These are phyloP conservation scores for Porphyrellus cyaneotinctus DNA, from an alignment of 768 basidiomycete genomes.

Conservation along the genomic window DNA sequence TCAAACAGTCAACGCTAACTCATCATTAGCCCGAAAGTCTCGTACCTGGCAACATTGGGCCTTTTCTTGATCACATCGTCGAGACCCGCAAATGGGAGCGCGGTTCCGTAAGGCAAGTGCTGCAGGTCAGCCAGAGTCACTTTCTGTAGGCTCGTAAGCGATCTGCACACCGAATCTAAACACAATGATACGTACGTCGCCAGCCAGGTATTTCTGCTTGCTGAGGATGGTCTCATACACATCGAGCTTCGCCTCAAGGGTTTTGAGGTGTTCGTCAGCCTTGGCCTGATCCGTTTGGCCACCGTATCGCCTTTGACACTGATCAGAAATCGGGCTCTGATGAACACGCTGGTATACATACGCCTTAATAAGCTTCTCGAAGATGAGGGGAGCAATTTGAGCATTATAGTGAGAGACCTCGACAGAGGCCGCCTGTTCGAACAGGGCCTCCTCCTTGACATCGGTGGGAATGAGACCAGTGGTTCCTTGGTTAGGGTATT, in stretches of 20 bases:
- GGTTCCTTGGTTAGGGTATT: conserved; percentile 50
- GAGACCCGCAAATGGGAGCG: conserved; percentile 16
- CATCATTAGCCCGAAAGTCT: background rate
- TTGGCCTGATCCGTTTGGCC: conserved; percentile 19
- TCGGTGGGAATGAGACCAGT: conserved; percentile 45
- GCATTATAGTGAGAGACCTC: conserved; percentile 52
- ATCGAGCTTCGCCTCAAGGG: conserved; percentile 38
- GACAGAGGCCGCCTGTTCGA: conserved; percentile 36
- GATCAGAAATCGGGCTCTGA: background rate
- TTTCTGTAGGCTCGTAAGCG: conserved; percentile 22
- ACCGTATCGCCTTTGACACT: conserved; percentile 14
- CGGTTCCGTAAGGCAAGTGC: conserved; percentile 47
- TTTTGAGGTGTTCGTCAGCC: conserved; percentile 9
- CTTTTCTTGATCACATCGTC: conserved; percentile 31
- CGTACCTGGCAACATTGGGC: conserved; percentile 45
- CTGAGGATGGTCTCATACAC: conserved; percentile 51
- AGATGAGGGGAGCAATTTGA: conserved; percentile 35
- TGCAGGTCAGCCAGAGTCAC: conserved; percentile 57
- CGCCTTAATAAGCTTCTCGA: conserved; percentile 53
- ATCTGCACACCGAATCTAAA: background rate
- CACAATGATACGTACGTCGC: conserved; percentile 39
- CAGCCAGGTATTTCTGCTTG: conserved; percentile 55
- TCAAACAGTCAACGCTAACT: conserved; percentile 3
- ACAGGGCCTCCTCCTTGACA: conserved; percentile 30
- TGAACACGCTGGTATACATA: conserved; percentile 23